Conservation (phyloP, 495 filamentous ascomycete genomes). For the Jackrogersella minutella region DNA sequence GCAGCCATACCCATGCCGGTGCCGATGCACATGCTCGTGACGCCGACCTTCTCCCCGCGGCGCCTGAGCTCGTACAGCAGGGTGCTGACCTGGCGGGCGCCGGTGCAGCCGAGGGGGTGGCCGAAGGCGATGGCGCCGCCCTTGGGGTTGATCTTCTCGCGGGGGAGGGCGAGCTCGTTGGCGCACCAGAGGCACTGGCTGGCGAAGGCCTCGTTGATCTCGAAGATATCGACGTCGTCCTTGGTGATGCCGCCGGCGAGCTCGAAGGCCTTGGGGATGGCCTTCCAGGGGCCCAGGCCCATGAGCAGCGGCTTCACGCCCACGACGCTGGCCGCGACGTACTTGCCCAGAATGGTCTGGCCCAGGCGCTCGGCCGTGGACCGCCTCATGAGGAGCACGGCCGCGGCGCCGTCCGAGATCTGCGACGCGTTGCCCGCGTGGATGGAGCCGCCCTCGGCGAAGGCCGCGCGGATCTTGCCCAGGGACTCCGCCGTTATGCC, state of each 20-base stretch:
- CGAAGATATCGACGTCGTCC: conserved; percentile 94
- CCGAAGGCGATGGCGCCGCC: conserved; percentile 99
- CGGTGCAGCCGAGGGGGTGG: conserved; percentile 94
- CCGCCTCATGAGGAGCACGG: conserved; percentile 94
- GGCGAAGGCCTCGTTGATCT: conserved; percentile 99
- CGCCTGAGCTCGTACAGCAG: conserved; percentile 87
- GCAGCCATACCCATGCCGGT: conserved; percentile 98
- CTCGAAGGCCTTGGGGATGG: conserved; percentile 88
- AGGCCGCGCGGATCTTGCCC: conserved; percentile 88
- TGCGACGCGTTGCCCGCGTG: conserved; percentile 96
- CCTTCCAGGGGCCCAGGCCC: conserved; percentile 95
- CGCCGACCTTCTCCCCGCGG: conserved; percentile 81
- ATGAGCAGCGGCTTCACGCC: conserved; percentile 94
- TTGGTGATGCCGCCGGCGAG: conserved; percentile 81
- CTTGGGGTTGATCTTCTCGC: conserved; percentile 92
- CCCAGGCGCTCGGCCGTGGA: conserved; percentile 87
- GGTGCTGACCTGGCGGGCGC: conserved; percentile 91
- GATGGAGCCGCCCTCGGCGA: conserved; percentile 90
- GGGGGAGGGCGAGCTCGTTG: conserved; percentile 82
- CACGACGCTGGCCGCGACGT: conserved; percentile 80
- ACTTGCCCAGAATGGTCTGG: conserved; percentile 88
- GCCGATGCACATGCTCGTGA: conserved; percentile 96
- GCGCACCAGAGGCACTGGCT: conserved; percentile 94
- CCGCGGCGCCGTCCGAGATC: conserved; percentile 94
- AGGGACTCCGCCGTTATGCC: conserved; percentile 89